Evolutionary conservation across 495 filamentous ascomycete genomes (phyloP), one percentile per base, ranked within the genome.

Genomic region (Tetracladium marchalianum): DNA sequence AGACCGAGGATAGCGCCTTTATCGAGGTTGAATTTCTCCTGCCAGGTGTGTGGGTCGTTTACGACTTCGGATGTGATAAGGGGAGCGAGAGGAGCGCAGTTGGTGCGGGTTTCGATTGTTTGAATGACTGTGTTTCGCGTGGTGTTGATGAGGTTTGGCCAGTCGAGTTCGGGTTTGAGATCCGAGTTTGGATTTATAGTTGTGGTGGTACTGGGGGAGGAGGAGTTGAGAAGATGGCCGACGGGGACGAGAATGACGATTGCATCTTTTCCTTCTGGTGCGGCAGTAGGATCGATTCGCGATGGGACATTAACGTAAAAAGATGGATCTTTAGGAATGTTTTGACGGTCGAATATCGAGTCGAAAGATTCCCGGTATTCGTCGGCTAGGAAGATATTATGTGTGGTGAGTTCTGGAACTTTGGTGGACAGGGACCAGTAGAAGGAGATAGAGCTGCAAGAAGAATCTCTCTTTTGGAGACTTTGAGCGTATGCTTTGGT

Each of bases 261-360:
- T 1, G 69, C 58, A 44, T 86, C 82, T 50, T 69, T 68, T 0
- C 71, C 72, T n/a, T 61, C 50, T 0, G 82, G 82, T 11, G 82
- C 80, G 5, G 82, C 82, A 6, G 69, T 69, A 0, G 76, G 65
- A 53, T 87, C 82, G 18, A 84, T 68, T 13, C 79, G 68, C 24
- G 68, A 76, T 0, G 81, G 82, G 3, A 85, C 80, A 55, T 85
- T 84, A 61, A 85, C 70, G 62, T 85, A 87, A 67, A 87, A 87
- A 22, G 72, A 78, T 1, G 80, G 81, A 31, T 84, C 69, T 1
- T 64, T 43, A 2, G 82, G 82, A 10, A 87, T 69, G 5, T 67
- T 57, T 49, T 84, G 77, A 10, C 71, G 49, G 44, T 82, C 73
- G 66, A 87, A 85, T 34, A 85, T 87, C 39, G 70, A 66, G 62